Base-by-base conservation (phyloP, 192 early-diverging fungal genomes). In the Gonapodya prolifera region DNA sequence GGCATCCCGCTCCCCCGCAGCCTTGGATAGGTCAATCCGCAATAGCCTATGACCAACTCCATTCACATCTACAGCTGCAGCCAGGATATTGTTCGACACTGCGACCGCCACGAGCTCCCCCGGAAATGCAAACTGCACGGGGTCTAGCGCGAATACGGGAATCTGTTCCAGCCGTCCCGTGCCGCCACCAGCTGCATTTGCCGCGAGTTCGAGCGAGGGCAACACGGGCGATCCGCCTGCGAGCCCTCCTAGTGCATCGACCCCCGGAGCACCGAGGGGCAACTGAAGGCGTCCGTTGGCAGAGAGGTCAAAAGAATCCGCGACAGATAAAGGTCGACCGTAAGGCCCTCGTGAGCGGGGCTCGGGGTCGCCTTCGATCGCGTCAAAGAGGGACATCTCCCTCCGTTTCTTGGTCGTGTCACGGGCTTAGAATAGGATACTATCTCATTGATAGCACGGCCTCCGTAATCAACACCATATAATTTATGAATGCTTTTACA, bases 61-160 rank as follows among this genome's bases (percentile, higher is more conserved):
- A n/a, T n/a, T n/a, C n/a, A n/a, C n/a, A n/a, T n/a, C n/a, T 95
- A 86, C 1, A 92, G 92, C 71, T 96, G 86, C 13, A n/a, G 93
- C 86, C 35, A 98, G 85, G 13, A 93, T 87, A 80, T 96, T 93
- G 83, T 93, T 95, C 69, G 93, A 88, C 2, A 97, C 94, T 0
- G 87, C 89, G 80, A 94, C 82, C 30, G 90, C 87, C 1, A 90
- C 85, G 8, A 98, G 84, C 33, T 84, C 81, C 17, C 88, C 91
- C 8, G 95, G 92, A 77, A 96, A 91, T 69, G 91, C 89, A 77
- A 96, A 96, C 79, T 96, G 93, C 71, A 98, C 95, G 32, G 87
- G 87, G 82, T 94, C 95, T 29, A 98, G 86, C 2, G 89, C 86
- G 78, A 98, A 98, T 76, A 93, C 89, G 34, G 36, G 33, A 35